Conservation (phyloP, 768 basidiomycete genomes). For the Serendipita sp. region DNA sequence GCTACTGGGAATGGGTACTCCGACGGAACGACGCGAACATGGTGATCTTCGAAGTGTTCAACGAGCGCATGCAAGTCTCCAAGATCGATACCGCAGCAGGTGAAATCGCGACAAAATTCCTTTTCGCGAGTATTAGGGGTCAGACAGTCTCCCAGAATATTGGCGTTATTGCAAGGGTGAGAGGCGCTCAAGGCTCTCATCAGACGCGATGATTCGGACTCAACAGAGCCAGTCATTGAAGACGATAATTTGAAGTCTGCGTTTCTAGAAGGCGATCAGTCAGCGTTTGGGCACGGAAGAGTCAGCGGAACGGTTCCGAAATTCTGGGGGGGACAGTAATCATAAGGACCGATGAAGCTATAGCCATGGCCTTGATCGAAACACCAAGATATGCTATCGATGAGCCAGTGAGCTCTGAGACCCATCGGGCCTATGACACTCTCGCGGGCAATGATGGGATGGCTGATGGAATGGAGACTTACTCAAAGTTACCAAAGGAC, state of each 20-base stretch:
- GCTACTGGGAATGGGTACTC: conserved; percentile 19
- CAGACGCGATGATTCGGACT: conserved; percentile 4
- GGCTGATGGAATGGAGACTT: neutral
- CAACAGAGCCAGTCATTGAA: conserved; percentile 3
- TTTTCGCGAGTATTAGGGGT: neutral
- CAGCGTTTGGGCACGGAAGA: no score
- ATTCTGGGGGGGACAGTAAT: no score
- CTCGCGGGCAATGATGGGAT: neutral
- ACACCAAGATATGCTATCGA: no score
- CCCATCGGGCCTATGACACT: neutral
- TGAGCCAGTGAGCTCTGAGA: neutral
- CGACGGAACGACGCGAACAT: conserved; percentile 52
- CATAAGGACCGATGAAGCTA: neutral
- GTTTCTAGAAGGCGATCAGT: neutral
- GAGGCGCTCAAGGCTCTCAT: conserved; percentile 5
- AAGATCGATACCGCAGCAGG: conserved; percentile 71
- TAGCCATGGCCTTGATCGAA: neutral
- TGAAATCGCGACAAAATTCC: conserved; percentile 57
- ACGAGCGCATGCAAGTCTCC: conserved; percentile 68
- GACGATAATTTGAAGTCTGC: conserved; percentile 5
- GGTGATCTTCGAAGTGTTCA: conserved; percentile 84
- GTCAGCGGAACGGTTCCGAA: no score
- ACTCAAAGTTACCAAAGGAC: neutral
- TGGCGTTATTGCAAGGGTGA: neutral
- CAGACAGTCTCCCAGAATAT: neutral